A percentile compares a stretch with the other conserved stretches of the same genome.
phyloP scores from a whole-genome alignment of 345 rosid genomes.

The Geranium rotundifolium region DNA sequence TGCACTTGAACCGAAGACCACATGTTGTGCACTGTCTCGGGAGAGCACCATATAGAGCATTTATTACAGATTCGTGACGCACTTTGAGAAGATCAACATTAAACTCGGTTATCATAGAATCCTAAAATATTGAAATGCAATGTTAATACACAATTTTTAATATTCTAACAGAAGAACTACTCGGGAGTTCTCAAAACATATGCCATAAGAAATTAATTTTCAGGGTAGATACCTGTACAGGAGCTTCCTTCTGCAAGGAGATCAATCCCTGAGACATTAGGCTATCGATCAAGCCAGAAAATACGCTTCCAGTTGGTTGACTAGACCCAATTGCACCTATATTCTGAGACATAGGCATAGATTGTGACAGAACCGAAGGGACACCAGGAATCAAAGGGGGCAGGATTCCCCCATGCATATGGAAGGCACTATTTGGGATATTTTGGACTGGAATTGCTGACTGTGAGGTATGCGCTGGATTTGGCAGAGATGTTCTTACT shows the following conservation, averaged over 20 bases:
- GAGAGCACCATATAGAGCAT: constrained; percentile 68
- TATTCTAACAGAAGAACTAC: constrained; percentile 46
- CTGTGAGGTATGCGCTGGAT: constrained; percentile 19
- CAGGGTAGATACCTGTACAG: constrained; percentile 46
- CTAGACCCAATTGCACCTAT: constrained; percentile 21
- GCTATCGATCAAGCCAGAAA: constrained; percentile 71
- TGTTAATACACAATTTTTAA: no score
- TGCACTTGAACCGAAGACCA: constrained; percentile 84
- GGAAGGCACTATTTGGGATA: constrained; percentile 24
- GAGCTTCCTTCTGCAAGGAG: constrained; percentile 47
- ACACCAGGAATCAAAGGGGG: no score
- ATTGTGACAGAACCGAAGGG: no score
- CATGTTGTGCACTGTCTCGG: constrained; percentile 97
- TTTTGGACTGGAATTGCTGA: constrained; percentile 36
- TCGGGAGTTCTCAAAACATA: no score
- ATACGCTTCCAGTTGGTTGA: constrained; percentile 44
- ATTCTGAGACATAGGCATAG: constrained; percentile 1
- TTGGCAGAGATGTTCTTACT: constrained; percentile 20
- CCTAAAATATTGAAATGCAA: no score
- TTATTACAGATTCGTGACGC: constrained; percentile 74
- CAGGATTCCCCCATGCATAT: constrained; percentile 22
- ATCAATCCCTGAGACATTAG: constrained; percentile 92
- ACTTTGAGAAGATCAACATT: constrained; percentile 68
- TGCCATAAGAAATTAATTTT: constrained; percentile 11
- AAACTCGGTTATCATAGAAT: constrained; percentile 38